Base-by-base conservation (phyloP, 495 filamentous ascomycete genomes). In the Talaromyces thailandensis region DNA sequence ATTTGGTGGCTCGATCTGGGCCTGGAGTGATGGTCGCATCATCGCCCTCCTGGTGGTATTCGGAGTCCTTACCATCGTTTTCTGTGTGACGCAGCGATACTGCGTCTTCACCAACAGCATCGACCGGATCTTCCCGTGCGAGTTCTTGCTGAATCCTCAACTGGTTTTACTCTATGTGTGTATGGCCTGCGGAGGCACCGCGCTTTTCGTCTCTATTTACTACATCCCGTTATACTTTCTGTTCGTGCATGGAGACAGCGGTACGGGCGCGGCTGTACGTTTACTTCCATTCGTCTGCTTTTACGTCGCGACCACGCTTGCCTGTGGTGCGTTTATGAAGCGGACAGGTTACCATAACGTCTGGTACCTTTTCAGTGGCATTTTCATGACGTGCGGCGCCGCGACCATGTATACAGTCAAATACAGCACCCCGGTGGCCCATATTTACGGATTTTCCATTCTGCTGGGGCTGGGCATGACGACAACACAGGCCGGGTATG, bases 361-460 rank as follows among this genome's bases (percentile, higher is more conserved):
- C 9, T 79, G 83, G 72, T 87, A 64, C 78, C 21, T 71, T 2
- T 16, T 52, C 69, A 24, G 75, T 65, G 18, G 79, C 76, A 88
- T 76, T 26, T 64, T 86, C 14, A 67, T 76, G 29, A 48, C 82
- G 3, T 66, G 81, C 18, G 84, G 83, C n/a, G 73, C 75, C 25
- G 74, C 77, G 0, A 70, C 86, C 0, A 74, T 88, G 68, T 79
- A 77, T 66, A 79, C 67, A 21, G 70, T 82, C 58, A 62, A 75
- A 16, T 56, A 65, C 18, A 51, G 67, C 23, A 77, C 79, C 4
- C 50, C 67, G 12, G 65, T 67, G 1, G 70, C 67, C 6, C 62
- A 62, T 12, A 76, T 87, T 24, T 87, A 87, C 69, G 85, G 84
- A 32, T 79, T 79, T 60, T 71, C 67, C 16, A 68, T 83, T 5